Base-by-base conservation (phyloP, 1,139 yeast genomes). In the Scheffersomyces titani region DNA sequence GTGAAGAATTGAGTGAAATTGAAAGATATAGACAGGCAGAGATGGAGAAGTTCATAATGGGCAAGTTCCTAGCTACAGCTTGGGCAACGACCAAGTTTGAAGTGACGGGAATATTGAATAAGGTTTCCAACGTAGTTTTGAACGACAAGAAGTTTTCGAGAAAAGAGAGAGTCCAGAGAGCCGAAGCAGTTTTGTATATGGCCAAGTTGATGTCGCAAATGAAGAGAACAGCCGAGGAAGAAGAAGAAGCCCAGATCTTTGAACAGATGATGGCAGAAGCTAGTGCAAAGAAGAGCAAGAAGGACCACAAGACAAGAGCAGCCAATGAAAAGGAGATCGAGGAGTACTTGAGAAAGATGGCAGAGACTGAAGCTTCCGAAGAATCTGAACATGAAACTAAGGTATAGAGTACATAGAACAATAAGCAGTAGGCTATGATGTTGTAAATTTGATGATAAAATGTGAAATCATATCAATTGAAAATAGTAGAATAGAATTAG, bases 11-110 rank as follows among this genome's bases (percentile, higher is more conserved):
- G 21, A 67, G 81, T 1, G 74, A 70, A 16, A 76, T 76, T 59
- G 88, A 85, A 61, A 75, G 75, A 52, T 75, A 76, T 57, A 81
- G 83, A 65, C 83, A 83, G 61, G 88, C 85, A 6, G 89, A 87
- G 65, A 81, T 84, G 66, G 92, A 88, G 67, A 78, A 88, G 55
- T 74, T 82, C 45, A 82, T 88, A 71, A 87, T 89, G 3, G 94
- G 96, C 30, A 89, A 89, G 69, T 80, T 89, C 54, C 78, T 89
- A 56, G 89, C 89, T 19, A 87, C 91, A 9, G 92, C 90, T 21
- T 89, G 96, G 96, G 90, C 89, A 1, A 81, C 90, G 49, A 86
- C 92, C 18, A 88, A 87, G 65, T 89, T 84, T 66, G 96, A 89
- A 71, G 86, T 89, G 51, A 86, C 88, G 51, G 84, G 87, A 30